These are phyloP conservation scores for Fusarium torulosum DNA, from an alignment of 2,329 filamentous ascomycete species.

Conservation along the genomic window DNA sequence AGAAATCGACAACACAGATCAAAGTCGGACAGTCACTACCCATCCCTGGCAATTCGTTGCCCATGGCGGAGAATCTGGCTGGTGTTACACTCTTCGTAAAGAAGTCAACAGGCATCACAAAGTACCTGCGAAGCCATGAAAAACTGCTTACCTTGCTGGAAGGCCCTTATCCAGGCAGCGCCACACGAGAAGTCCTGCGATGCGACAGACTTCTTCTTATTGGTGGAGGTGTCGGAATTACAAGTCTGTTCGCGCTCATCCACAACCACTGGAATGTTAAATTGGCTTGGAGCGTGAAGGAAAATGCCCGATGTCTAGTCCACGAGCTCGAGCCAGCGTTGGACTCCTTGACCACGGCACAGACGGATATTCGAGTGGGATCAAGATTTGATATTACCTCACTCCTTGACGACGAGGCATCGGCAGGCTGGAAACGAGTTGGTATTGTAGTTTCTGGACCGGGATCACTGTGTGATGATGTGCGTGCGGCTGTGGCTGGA, in stretches of 20 bases:
- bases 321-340: conserved; percentile 18
- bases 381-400: conserved; percentile 3
- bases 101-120: conserved; percentile 14
- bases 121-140: conserved; percentile 15
- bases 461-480: conserved; percentile 20
- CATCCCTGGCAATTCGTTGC: not conserved
- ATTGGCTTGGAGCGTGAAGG: conserved; percentile 13
- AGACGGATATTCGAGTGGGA: conserved; percentile 6
- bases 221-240: conserved; percentile 20
- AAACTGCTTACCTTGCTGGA: conserved; percentile 12
- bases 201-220: conserved; percentile 22
- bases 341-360: conserved; percentile 5
- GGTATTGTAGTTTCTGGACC: conserved; percentile 19
- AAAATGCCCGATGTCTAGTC: conserved; percentile 10
- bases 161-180: conserved; percentile 1
- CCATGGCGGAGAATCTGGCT: conserved; percentile 6
- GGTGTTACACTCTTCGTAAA: conserved; percentile 18
- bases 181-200: conserved; percentile 8
- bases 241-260: not conserved
- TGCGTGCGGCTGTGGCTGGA: conserved; percentile 5
- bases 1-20: conserved; percentile 8
- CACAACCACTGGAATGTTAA: conserved; percentile 26
- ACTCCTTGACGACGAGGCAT: conserved; percentile 8
- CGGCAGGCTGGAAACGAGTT: conserved; percentile 12
- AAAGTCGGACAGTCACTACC: not conserved